phyloP scores from a whole-genome alignment of 257 asterid genomes.

The Paulownia fortunei region DNA sequence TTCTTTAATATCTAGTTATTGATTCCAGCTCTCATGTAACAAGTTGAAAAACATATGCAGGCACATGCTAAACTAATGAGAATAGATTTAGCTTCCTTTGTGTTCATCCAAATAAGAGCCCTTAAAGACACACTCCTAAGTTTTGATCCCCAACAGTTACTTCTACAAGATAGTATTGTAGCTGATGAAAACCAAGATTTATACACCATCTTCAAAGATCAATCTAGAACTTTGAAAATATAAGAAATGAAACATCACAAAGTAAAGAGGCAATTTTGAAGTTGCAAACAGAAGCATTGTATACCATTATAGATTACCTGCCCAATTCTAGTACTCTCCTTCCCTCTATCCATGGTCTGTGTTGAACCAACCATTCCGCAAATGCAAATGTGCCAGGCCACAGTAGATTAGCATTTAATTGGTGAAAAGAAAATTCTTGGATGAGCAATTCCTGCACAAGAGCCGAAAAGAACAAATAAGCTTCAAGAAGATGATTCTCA shows the following conservation, averaged over 20 bases:
- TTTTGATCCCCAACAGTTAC: too few relatives aligned
- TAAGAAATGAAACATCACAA: background rate
- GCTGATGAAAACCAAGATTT: background rate
- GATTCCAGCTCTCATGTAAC: background rate
- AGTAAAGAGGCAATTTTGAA: background rate
- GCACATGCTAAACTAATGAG: background rate
- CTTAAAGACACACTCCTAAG: background rate
- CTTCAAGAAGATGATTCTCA: background rate
- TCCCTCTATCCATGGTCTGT: conserved; percentile 65
- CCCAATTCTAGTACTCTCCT: conserved; percentile 79
- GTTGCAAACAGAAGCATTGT: background rate
- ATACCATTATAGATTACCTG: conserved; percentile 51
- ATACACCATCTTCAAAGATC: background rate
- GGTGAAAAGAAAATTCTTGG: conserved; percentile 88
- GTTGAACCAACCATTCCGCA: conserved; percentile 79
- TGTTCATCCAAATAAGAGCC: background rate
- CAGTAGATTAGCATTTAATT: conserved; percentile 86
- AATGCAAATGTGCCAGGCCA: conserved; percentile 99
- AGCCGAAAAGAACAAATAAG: conserved; percentile 27
- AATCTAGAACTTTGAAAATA: background rate
- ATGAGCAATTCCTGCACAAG: conserved; percentile 72
- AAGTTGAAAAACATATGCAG: background rate
- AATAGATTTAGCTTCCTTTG: background rate
- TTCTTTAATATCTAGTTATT: background rate
- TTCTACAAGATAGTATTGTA: background rate